Base-by-base conservation (phyloP, 768 basidiomycete genomes). In the Tephrocybe sp. region DNA sequence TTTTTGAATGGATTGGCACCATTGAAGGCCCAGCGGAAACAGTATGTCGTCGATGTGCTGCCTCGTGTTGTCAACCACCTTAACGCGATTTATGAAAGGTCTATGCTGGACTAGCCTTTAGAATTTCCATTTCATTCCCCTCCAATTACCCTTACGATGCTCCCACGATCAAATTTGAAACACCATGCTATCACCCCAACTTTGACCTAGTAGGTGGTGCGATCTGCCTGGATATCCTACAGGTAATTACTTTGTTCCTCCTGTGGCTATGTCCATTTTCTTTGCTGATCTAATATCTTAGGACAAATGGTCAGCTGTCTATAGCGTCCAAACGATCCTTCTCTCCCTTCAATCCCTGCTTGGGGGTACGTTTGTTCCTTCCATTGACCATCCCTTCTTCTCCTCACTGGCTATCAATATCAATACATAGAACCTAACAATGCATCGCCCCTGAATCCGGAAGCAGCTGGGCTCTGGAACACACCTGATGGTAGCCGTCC, bases 221-320 rank as follows among this genome's bases (percentile, higher is more conserved):
- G 18, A 92, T 93, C 57, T 93, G 90, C 67, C 74, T 93, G 37
- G 92, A 95, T 64, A 94, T 96, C 60, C 71, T 95, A 40, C 90
- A 94, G 78, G 90, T 83, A n/a, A n/a, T n/a, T n/a, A 51, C 14
- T 72, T 65, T 48, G 3, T 50, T 11, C 53, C 57, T 17, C 58
- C 55, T 38, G 12, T 45, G 12, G 17, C 11, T 12, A 24, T 30
- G 32, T 37, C 15, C 12, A 32, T 18, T 5, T 25, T 42, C 33
- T 20, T 39, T 34, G 15, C 39, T 55, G 25, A 43, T 26, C 21
- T 24, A 43, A 15, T 36, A 18, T 52, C 32, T 30, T 55, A 92
- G 88, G 91, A 93, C 68, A 90, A 93, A 63, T 95, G 93, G 93
- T 91, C 90, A 3, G 92, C 93, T 6, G 88, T 94, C 1, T 93